A percentile compares a stretch with the other conserved stretches of the same genome.
Conservation (phyloP, 2,329 filamentous ascomycete species). For the Fusarium cicatricum region DNA sequence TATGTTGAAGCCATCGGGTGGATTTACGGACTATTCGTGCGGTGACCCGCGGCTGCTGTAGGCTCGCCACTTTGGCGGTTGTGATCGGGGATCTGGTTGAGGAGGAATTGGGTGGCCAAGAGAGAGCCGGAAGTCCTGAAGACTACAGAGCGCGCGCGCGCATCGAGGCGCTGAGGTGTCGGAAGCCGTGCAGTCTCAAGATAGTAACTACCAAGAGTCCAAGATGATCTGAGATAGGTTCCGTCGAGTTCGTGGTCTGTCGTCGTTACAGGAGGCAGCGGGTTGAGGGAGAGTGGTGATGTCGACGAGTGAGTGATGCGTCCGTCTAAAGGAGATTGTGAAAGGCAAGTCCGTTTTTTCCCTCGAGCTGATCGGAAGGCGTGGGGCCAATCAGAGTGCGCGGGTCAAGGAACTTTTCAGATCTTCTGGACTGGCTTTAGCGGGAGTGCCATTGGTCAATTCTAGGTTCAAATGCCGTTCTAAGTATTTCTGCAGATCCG, state of each 20-base stretch:
- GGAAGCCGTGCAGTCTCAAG: neutral
- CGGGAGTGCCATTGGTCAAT: constrained; percentile 35
- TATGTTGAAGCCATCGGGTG: constrained; percentile 53
- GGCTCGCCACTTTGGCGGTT: constrained; percentile 46
- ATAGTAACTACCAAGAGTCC: too few relatives aligned
- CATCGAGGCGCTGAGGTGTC: neutral
- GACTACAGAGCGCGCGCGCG: constrained; percentile 17
- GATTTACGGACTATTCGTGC: constrained; percentile 51
- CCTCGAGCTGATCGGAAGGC: constrained; percentile 15
- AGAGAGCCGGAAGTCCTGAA: constrained; percentile 16
- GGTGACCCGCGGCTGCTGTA: constrained; percentile 54
- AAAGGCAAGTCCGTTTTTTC: constrained; percentile 37
- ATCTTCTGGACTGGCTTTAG: constrained; percentile 5
- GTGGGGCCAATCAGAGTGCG: constrained; percentile 31
- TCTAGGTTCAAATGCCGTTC: constrained; percentile 3
- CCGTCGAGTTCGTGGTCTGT: neutral
- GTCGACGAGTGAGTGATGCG: constrained; percentile 19
- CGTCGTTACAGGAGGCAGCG: constrained; percentile 1
- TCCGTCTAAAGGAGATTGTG: constrained; percentile 20
- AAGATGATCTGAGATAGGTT: too few relatives aligned
- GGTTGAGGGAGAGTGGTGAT: constrained; percentile 15
- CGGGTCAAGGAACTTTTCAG: constrained; percentile 13
- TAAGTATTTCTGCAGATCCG: neutral
- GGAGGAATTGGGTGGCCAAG: constrained; percentile 13
- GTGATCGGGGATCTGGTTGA: constrained; percentile 6